A percentile compares a stretch with the other conserved stretches of the same genome.
These are phyloP conservation scores for Trichomonascus vanleenenianus DNA, from an alignment of 805 yeast genomes.

Conservation along the genomic window DNA sequence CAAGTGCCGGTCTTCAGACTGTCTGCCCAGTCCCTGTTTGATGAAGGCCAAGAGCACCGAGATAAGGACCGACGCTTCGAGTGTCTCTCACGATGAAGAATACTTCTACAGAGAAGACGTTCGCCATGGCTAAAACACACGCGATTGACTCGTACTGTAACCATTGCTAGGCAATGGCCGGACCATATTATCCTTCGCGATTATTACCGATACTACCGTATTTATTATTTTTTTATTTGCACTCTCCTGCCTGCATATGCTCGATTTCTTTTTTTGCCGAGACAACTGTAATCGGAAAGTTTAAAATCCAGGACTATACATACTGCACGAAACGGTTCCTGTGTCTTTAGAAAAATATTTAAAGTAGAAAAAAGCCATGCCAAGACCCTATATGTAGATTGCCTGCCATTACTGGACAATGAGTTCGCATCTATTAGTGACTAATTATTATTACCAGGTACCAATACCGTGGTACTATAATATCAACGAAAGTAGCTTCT, in stretches of 20 bases:
- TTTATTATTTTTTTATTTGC: not conserved
- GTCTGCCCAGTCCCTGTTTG: conserved; percentile 70
- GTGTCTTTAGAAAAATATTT: too few relatives aligned
- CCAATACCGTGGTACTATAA: too few relatives aligned
- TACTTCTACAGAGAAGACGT: conserved; percentile 56
- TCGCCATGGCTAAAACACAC: conserved; percentile 10
- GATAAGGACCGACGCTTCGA: conserved; percentile 87
- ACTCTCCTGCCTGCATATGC: too few relatives aligned
- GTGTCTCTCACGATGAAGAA: conserved; percentile 91
- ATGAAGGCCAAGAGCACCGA: conserved; percentile 88
- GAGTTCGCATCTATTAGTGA: too few relatives aligned
- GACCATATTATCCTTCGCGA: not conserved
- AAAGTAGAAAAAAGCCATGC: too few relatives aligned
- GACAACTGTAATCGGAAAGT: not conserved
- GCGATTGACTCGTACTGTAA: not conserved
- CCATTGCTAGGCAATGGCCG: too few relatives aligned
- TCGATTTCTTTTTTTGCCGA: not conserved
- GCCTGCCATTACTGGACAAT: too few relatives aligned
- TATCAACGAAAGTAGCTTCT: too few relatives aligned
- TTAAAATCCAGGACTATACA: not conserved
- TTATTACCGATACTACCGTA: too few relatives aligned
- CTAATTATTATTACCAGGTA: too few relatives aligned
- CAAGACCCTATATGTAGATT: too few relatives aligned
- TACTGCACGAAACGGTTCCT: too few relatives aligned
- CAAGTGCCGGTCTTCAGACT: conserved; percentile 28